Conservation (phyloP, 768 basidiomycete species). For the Rhodotorula paludigena region DNA sequence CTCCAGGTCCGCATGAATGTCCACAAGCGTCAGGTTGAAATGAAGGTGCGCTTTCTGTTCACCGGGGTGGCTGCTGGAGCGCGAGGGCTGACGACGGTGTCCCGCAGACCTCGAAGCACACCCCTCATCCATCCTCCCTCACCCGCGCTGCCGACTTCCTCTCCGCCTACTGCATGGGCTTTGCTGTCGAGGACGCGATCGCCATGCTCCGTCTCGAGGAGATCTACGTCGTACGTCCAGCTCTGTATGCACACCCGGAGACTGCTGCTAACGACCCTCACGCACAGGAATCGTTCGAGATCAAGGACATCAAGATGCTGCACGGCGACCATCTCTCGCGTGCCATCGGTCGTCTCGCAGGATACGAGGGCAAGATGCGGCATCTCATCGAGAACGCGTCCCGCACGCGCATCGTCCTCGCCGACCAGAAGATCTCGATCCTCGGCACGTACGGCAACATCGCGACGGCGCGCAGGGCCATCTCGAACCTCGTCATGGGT, state of each 20-base stretch:
- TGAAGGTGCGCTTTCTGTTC: conserved; percentile 61
- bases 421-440: conserved; percentile 97
- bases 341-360: conserved; percentile 98
- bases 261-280: no score
- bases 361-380: conserved; percentile 96
- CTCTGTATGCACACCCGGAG: no score
- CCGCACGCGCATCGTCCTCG: conserved; percentile 94
- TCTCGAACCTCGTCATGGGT: conserved; percentile 51
- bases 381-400: conserved; percentile 98
- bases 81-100: not conserved
- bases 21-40: conserved; percentile 79
- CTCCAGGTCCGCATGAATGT: conserved; percentile 98
- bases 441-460: conserved; percentile 98
- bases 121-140: conserved; percentile 54
- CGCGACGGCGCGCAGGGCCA: conserved; percentile 91
- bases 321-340: conserved; percentile 98
- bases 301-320: conserved; percentile 97
- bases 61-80: not conserved
- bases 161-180: conserved; percentile 88
- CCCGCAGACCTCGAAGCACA: conserved; percentile 74
- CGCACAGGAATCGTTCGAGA: conserved; percentile 63
- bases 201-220: conserved; percentile 93
- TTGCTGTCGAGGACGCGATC: conserved; percentile 95
- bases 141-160: conserved; percentile 98
- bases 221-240: conserved; percentile 81